These are phyloP conservation scores for Coemansia sp. DNA, from an alignment of 192 early-diverging fungal species.

Conservation along the genomic window DNA sequence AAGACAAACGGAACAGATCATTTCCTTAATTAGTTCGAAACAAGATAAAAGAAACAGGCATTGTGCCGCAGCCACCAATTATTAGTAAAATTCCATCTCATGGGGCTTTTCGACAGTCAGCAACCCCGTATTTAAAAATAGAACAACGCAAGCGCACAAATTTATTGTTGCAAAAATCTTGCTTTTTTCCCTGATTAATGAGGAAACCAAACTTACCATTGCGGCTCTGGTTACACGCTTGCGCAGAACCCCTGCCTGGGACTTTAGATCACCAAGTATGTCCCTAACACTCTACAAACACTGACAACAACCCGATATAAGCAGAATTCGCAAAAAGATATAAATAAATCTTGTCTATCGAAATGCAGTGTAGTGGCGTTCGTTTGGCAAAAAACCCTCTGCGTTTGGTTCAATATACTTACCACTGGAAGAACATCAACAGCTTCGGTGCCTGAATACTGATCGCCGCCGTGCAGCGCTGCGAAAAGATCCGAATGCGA, in stretches of 20 bases:
- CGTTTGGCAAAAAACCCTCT: too few relatives aligned
- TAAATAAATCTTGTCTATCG: too few relatives aligned
- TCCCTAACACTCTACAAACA: conserved; percentile 31
- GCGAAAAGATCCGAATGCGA: conserved; percentile 25
- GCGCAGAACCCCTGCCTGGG: conserved; percentile 40
- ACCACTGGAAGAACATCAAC: conserved; percentile 33
- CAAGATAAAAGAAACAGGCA: not conserved
- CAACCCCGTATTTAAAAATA: too few relatives aligned
- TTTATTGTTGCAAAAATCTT: not conserved
- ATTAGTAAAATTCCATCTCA: not conserved
- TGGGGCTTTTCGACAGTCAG: too few relatives aligned
- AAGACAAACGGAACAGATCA: conserved; percentile 1
- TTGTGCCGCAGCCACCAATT: not conserved
- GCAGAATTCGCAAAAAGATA: not conserved
- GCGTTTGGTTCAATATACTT: conserved; percentile 16
- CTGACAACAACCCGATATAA: too few relatives aligned
- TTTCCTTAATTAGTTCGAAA: not conserved
- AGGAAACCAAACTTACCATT: conserved; percentile 35
- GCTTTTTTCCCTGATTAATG: not conserved
- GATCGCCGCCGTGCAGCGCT: conserved; percentile 39
- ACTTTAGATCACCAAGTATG: conserved; percentile 41
- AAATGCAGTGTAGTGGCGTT: too few relatives aligned
- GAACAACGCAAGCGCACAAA: too few relatives aligned
- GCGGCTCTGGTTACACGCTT: conserved; percentile 49
- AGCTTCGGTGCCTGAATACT: conserved; percentile 30